phyloP scores from a whole-genome alignment of 2,329 filamentous ascomycete genomes.

The Aulographum hederae region DNA sequence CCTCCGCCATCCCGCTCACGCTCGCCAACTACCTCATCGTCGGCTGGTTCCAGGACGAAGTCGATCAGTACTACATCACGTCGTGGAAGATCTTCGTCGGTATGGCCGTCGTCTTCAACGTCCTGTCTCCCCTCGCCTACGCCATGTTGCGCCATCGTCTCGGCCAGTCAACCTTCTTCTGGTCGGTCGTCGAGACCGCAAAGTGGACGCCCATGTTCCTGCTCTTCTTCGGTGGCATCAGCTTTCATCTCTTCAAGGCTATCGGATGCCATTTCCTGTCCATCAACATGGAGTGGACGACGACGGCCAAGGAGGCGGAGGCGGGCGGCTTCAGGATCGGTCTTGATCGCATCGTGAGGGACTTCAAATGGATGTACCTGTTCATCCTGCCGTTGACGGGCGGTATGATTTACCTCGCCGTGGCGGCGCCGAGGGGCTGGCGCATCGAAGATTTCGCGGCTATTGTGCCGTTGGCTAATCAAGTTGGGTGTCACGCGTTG shows the following conservation, averaged over 20 bases:
- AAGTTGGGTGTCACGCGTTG: conserved; percentile 8
- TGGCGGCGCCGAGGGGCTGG: conserved; percentile 8
- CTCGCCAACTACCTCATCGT: conserved; percentile 7
- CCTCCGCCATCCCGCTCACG: conserved; percentile 4
- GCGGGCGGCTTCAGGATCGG: conserved; percentile 7
- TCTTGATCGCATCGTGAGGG: conserved; percentile 8
- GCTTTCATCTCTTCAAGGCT: conserved; percentile 6
- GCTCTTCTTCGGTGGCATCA: conserved; percentile 8
- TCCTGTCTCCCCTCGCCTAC: conserved; percentile 3
- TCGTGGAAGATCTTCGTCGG: conserved; percentile 6
- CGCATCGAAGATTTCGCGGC: conserved; percentile 8
- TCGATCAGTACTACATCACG: conserved; percentile 7
- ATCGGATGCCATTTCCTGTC: conserved; percentile 6
- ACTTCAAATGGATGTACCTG: conserved; percentile 10
- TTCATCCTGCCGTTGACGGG: conserved; percentile 7
- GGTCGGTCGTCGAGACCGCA: conserved; percentile 7
- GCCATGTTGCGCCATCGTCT: conserved; percentile 7
- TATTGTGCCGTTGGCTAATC: conserved; percentile 9
- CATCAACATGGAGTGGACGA: conserved; percentile 7
- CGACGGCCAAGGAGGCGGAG: conserved; percentile 4
- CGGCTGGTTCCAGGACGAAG: conserved; percentile 5
- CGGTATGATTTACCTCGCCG: conserved; percentile 9
- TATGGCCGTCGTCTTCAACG: conserved; percentile 7
- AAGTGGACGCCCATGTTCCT: conserved; percentile 8
- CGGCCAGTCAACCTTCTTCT: conserved; percentile 4